Evolutionary conservation across 2,329 filamentous ascomycete genomes (phyloP), one percentile per base, ranked within the genome.

Genomic region (Colletotrichum nymphaeae): DNA sequence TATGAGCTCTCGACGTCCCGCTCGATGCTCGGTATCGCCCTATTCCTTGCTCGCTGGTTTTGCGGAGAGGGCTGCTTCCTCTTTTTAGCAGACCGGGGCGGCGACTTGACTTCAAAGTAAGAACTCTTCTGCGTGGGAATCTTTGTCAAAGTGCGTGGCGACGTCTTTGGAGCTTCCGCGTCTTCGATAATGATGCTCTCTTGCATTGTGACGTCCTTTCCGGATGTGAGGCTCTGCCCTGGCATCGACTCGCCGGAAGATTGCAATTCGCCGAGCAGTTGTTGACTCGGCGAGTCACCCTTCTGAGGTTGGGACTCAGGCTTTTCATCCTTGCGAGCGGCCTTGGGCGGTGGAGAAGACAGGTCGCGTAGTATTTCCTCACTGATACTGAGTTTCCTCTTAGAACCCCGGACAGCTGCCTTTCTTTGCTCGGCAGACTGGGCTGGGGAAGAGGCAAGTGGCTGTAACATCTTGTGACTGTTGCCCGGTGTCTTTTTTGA

Each of bases 1-100:
- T n/a, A 19, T 9, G 49, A 22, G 46, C 37, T 35, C 28, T 49
- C 35, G 12, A 22, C 16, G 37, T 70, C 37, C 42, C 52, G 24
- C 55, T 73, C 67, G 12, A 71, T 60, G 55, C 62, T 73, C 19
- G 55, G 56, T 49, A 37, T 64, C 14, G 28, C 46, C 52, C n/a
- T 28, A 59, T 46, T 32, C 53, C 53, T 56, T 56, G 22, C 52
- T 57, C 26, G 11, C 22, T 5, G 19, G 19, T 24, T 19, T 60
- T 49, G 24, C 59, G 37, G 19, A 71, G n/a, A 32, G 46, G 26
- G 7, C 7, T 59, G 28, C 16, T n/a, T 37, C 30, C 16, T 59
- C 22, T 63, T 30, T 52, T 26, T 26, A n/a, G 30, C 12, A 14
- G 59, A 46, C 46, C 7, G 14, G 16, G 60, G 67, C n/a, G 58